phyloP scores from a whole-genome alignment of 1,139 yeast species.

The Blastobotrys ciferrii region DNA sequence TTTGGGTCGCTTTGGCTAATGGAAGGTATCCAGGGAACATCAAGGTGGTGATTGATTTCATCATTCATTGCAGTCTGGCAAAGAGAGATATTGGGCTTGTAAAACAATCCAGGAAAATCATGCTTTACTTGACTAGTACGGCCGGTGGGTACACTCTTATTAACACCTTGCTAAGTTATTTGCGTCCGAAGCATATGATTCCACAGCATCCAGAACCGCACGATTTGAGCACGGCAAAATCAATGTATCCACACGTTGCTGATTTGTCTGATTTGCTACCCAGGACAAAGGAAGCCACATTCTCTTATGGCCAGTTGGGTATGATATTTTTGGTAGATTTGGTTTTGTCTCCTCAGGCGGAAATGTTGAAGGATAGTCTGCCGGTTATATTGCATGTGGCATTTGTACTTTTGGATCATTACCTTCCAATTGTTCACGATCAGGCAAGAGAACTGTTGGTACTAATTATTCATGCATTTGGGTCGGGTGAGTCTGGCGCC shows the following conservation, averaged over 20 bases:
- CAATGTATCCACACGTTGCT: slow-evolving; percentile 69
- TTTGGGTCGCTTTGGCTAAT: slow-evolving; percentile 90
- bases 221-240: slow-evolving; percentile 34
- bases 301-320: slow-evolving; percentile 85
- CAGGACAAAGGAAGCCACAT: slow-evolving; percentile 68
- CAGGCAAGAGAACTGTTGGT: slow-evolving; percentile 77
- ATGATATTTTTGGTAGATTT: slow-evolving; percentile 81
- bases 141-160: slow-evolving; percentile 57
- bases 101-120: slow-evolving; percentile 73
- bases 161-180: slow-evolving; percentile 61
- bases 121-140: slow-evolving; percentile 65
- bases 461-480: slow-evolving; percentile 64
- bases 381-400: slow-evolving; percentile 83
- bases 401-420: slow-evolving; percentile 82
- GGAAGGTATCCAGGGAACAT: slow-evolving; percentile 66
- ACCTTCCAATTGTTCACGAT: slow-evolving; percentile 75
- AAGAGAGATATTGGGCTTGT: slow-evolving; percentile 74
- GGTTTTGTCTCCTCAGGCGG: slow-evolving; percentile 47
- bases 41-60: slow-evolving; percentile 67
- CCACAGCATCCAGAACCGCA: slow-evolving; percentile 53
- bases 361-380: slow-evolving; percentile 42
- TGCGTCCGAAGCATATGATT: slow-evolving; percentile 85
- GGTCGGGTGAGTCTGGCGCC: slow-evolving; percentile 45
- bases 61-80: slow-evolving; percentile 66
- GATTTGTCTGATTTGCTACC: slow-evolving; percentile 60